phyloP scores from a whole-genome alignment of 2,329 filamentous ascomycete genomes.

The Aspergillus niger region DNA sequence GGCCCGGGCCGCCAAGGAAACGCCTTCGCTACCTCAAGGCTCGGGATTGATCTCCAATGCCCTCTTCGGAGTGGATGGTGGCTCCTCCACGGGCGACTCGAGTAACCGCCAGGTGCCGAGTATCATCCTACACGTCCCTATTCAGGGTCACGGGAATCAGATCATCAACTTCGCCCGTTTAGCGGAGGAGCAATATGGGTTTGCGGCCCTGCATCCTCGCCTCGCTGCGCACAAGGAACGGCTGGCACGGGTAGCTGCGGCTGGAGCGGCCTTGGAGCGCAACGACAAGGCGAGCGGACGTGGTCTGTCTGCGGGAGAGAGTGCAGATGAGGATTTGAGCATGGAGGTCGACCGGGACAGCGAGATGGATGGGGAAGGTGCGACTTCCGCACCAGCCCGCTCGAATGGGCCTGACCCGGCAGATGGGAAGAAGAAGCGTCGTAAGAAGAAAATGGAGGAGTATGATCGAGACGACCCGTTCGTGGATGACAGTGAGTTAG shows the following conservation, averaged over 20 bases:
- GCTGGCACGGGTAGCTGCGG: constrained; percentile 83
- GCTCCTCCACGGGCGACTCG: constrained; percentile 40
- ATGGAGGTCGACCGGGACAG: constrained; percentile 79
- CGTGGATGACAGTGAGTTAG: constrained; percentile 86
- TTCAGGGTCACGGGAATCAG: constrained; percentile 81
- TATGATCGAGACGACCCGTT: constrained; percentile 70
- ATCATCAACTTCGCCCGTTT: constrained; percentile 94
- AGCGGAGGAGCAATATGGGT: constrained; percentile 91
- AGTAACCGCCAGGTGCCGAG: constrained; percentile 61
- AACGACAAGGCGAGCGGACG: constrained; percentile 66
- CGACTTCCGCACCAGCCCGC: constrained; percentile 52
- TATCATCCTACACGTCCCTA: constrained; percentile 79
- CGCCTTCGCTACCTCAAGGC: constrained; percentile 59
- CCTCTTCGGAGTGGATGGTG: constrained; percentile 57
- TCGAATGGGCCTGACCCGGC: constrained; percentile 55
- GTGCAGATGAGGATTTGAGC: constrained; percentile 75
- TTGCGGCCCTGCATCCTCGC: constrained; percentile 88
- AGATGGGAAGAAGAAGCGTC: constrained; percentile 70
- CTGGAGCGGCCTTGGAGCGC: constrained; percentile 80
- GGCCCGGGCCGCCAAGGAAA: constrained; percentile 56
- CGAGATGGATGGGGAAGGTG: constrained; percentile 52
- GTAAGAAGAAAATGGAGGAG: constrained; percentile 70
- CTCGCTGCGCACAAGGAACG: constrained; percentile 86
- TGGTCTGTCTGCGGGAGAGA: constrained; percentile 72
- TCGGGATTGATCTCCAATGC: constrained; percentile 66